Percentiles rank a stretch among this genome's conserved stretches.
Evolutionary conservation across 2,329 filamentous ascomycete species (phyloP).

Genomic region (Monilinia polystroma): DNA sequence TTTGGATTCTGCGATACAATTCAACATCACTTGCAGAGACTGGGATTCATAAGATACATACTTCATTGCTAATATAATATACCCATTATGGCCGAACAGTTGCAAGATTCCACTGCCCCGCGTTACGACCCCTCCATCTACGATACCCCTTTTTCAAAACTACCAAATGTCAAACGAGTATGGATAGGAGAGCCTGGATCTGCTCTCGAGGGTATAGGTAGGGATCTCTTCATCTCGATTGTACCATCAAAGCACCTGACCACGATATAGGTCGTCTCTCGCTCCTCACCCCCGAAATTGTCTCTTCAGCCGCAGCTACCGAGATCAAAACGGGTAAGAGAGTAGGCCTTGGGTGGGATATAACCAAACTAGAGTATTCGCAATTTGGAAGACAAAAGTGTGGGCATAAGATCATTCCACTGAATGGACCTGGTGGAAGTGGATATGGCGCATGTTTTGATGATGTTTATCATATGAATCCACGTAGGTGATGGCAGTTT

Average conservation of each 20-base stretch:
- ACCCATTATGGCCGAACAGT: neutral
- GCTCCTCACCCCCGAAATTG: conserved; percentile 52
- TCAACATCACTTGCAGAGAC: neutral
- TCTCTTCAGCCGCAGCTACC: conserved; percentile 48
- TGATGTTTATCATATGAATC: conserved; percentile 52
- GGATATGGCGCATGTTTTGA: conserved; percentile 47
- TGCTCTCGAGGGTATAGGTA: conserved; percentile 30
- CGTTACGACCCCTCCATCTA: conserved; percentile 31
- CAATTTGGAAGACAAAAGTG: conserved; percentile 53
- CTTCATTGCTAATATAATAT: neutral
- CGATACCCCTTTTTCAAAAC: conserved; percentile 28
- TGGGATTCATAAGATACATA: no score
- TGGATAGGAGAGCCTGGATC: conserved; percentile 32
- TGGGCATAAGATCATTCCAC: conserved; percentile 50
- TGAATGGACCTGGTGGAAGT: conserved; percentile 42
- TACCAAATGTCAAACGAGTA: conserved; percentile 31
- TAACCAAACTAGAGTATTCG: conserved; percentile 55
- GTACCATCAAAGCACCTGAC: neutral
- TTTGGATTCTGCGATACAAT: neutral
- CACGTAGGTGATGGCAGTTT: conserved; percentile 39
- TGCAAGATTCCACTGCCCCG: conserved; percentile 1
- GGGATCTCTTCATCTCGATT: neutral
- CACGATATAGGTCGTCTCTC: conserved; percentile 41
- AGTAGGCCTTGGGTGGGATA: conserved; percentile 54
- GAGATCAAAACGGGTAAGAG: conserved; percentile 53